These are phyloP conservation scores for Alloteropsis angusta DNA, from an alignment of 202 grass and related monocot genomes.

Conservation along the genomic window DNA sequence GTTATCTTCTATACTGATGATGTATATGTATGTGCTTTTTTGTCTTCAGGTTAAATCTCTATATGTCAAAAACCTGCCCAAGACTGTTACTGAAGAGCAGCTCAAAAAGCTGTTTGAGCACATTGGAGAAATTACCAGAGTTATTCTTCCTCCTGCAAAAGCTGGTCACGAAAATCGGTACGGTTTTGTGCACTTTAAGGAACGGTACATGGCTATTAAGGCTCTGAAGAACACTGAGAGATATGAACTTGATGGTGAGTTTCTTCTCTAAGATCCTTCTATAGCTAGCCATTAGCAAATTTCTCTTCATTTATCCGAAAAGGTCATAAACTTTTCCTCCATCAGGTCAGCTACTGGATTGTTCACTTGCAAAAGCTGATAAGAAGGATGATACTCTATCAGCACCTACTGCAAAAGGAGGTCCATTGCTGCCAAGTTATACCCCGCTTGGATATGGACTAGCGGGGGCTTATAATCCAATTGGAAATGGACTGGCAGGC, in stretches of 20 bases:
- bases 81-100: slow-evolving; percentile 64
- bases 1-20: slow-evolving; percentile 9
- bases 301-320: no score
- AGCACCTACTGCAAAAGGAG: slow-evolving; percentile 41
- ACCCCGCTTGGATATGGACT: slow-evolving; percentile 43
- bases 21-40: slow-evolving; percentile 8
- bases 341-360: slow-evolving; percentile 75
- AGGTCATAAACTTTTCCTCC: neutral
- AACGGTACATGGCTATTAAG: slow-evolving; percentile 65
- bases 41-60: slow-evolving; percentile 70
- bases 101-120: slow-evolving; percentile 67
- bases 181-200: slow-evolving; percentile 95
- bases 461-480: neutral
- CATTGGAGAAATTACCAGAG: slow-evolving; percentile 71
- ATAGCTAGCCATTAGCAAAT: no score
- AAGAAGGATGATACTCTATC: slow-evolving; percentile 51
- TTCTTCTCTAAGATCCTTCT: neutral
- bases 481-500: slow-evolving; percentile 20
- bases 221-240: slow-evolving; percentile 61
- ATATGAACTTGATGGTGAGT: slow-evolving; percentile 79
- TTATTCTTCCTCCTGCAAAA: slow-evolving; percentile 78
- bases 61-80: slow-evolving; percentile 94
- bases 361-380: slow-evolving; percentile 79
- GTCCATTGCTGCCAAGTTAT: slow-evolving; percentile 36
- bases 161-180: slow-evolving; percentile 80